Evolutionary conservation across 257 asterid genomes (phyloP), one percentile per base, ranked within the genome.

Genomic region (Craterostigma plantagineum): DNA sequence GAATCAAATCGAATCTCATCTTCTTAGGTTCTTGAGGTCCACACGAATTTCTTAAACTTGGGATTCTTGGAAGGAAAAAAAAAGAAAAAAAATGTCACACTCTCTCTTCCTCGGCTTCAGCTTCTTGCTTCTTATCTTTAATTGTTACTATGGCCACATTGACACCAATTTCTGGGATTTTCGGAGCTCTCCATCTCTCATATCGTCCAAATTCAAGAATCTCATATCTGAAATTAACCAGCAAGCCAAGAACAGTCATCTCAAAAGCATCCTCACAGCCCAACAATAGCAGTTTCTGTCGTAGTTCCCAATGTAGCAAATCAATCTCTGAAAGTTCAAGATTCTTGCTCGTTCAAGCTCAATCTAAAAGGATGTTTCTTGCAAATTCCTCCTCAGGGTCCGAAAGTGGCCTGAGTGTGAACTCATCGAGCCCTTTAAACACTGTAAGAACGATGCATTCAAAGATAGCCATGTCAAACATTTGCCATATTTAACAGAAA

Each of bases 301-400:
- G n/a, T n/a, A n/a, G n/a, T n/a, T n/a, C n/a, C n/a, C n/a, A 44
- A 10, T 40, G 15, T 50, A 59, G 30, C 17, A 7, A 11, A 7
- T 39, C n/a, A 42, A 34, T 30, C 14, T 38, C 56, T 11, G 43
- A 42, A 45, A 42, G 42, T 9, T 36, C 61, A 13, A 49, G 40
- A 42, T 52, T 36, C 41, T 46, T 50, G 56, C 52, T 15, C 30
- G 47, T 10, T 37, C 65, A 63, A 43, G 37, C 33, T 46, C 51
- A 53, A 17, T 35, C 62, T 4, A 52, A 10, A 38, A 59, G 75
- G 33, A 53, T 45, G 12, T 42, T 69, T 55, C 9, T 34, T n/a
- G 87, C 61, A 5, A 64, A 68, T 42, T 64, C 94, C n/a, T n/a
- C n/a, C 9, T 12, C 53, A 49, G 72, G 60, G 52, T 64, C 91